Evolutionary conservation across 2,329 filamentous ascomycete species (phyloP), one percentile per base, ranked within the genome.

Genomic region (Ophiostoma sp.): DNA sequence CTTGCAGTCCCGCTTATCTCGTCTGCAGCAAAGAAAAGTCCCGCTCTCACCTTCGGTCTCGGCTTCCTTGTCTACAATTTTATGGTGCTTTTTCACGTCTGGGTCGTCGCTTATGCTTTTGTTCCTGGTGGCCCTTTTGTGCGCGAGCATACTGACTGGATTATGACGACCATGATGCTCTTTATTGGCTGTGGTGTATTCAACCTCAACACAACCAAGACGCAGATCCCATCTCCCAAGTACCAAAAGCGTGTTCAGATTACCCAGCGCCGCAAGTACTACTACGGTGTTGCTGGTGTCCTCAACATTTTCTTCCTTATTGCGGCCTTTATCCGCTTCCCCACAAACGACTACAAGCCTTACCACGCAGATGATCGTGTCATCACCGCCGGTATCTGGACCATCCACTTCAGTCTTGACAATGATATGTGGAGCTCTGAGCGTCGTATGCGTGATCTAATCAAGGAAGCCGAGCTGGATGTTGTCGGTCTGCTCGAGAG

Each of bases 401-500:
- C 95, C 0, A 94, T 98, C 70, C 95, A 99, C 81, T 99, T 99
- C 79, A 94, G 92, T 17, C 87, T 99, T 27, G 95, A 99, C 81
- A 98, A 99, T 76, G 91, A 97, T 79, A 97, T 98, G 94, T 98
- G 93, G 93, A 94, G 92, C 11, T 97, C 94, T 0, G 95, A 99
- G 80, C 88, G 91, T 75, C 93, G 95, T 73, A 96, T 97, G 88
- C 90, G 92, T 71, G 90, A 97, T 81, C 84, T 96, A 17, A 90
- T 97, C 80, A 89, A 92, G 77, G 95, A 98, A 76, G 83, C 97
- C n/a, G 95, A 99, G 80, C 83, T 99, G n/a, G 95, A 99, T 77
- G 92, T 99, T 5, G 86, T 99, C 66, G 95, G 95, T n/a, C 86
- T 99, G 27, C 85, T 99, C 0, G 95, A 99, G 80, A 91, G 90